These are phyloP conservation scores for Aspergillus puulaauensis DNA, from an alignment of 2,329 filamentous ascomycete species.

Conservation along the genomic window DNA sequence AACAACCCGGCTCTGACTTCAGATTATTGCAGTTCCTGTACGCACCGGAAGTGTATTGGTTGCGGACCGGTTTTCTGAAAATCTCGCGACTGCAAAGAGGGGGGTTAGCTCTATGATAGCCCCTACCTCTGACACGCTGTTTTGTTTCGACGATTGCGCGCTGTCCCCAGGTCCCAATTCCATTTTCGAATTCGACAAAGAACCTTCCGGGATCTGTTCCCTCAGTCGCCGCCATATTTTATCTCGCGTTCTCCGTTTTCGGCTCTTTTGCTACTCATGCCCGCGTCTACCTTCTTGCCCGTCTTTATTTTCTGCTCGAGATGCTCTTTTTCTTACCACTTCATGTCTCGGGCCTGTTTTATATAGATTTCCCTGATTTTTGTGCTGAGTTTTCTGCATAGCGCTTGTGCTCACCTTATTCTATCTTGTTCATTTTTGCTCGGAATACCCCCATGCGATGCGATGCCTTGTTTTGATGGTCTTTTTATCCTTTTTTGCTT, in stretches of 20 bases:
- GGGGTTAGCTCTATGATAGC: not conserved
- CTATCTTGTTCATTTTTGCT: not conserved
- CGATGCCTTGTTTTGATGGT: not conserved
- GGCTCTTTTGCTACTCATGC: not conserved
- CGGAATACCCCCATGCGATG: no score
- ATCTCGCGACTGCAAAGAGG: no score
- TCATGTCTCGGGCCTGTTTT: not conserved
- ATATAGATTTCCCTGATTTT: not conserved
- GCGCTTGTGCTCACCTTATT: not conserved
- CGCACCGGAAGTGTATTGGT: slow-evolving; percentile 4
- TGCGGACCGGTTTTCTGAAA: no score
- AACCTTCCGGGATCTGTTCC: not conserved
- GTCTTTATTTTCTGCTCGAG: not conserved
- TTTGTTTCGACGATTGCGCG: not conserved
- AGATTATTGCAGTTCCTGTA: slow-evolving; percentile 21
- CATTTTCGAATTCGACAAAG: not conserved
- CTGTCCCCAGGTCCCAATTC: not conserved
- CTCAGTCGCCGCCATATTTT: not conserved
- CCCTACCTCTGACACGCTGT: not conserved
- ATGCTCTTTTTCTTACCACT: not conserved
- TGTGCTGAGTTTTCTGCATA: not conserved
- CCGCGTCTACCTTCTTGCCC: not conserved
- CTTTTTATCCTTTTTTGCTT: not conserved
- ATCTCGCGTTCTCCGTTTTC: not conserved
- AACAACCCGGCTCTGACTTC: slow-evolving; percentile 21